Evolutionary conservation across 2,329 filamentous ascomycete species (phyloP), one percentile per base, ranked within the genome.

Genomic region (Pseudogymnoascus sp.): DNA sequence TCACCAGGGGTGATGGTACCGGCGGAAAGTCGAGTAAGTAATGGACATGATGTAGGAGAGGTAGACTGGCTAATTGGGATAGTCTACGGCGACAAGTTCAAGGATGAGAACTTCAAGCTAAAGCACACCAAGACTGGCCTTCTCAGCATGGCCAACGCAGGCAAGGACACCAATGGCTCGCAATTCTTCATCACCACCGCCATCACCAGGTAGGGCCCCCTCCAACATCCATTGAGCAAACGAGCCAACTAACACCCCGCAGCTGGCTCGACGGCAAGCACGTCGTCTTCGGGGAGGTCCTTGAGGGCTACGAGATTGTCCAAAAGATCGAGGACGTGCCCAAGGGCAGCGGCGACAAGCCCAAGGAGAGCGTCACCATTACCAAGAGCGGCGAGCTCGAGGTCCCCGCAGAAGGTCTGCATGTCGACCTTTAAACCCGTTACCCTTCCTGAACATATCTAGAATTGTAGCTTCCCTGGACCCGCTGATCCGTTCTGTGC

Each of bases 61-160:
- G 25, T 10, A 11, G 11, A 11, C 28, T 65, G 38, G 67, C 71
- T 64, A 70, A 64, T 23, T 16, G 56, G 59, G n/a, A 61, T 67
- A 87, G 85, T 94, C 80, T 94, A 93, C 75, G 90, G 90, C 72
- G 81, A 84, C 70, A 90, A 90, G 79, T 94, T 94, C 79, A 78
- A 84, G 68, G 90, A 95, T 72, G 90, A 95, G 86, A 94, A 93
- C 88, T 94, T 95, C 84, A 93, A 94, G 87, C 83, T 93, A 74
- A 92, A 92, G 84, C 91, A 95, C 86, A 84, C 82, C 81, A 92
- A 91, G 84, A 88, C 86, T 77, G 90, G 90, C 72, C 79, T 91
- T 61, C 80, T 94, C 68, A 91, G 88, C 77, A 94, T 91, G 90
- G 90, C 89, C 77, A 92, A 92, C 78, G 84, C 89, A 65, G 90